Evolutionary conservation across 345 rosid species (phyloP).

Genomic region (Draba incana): DNA sequence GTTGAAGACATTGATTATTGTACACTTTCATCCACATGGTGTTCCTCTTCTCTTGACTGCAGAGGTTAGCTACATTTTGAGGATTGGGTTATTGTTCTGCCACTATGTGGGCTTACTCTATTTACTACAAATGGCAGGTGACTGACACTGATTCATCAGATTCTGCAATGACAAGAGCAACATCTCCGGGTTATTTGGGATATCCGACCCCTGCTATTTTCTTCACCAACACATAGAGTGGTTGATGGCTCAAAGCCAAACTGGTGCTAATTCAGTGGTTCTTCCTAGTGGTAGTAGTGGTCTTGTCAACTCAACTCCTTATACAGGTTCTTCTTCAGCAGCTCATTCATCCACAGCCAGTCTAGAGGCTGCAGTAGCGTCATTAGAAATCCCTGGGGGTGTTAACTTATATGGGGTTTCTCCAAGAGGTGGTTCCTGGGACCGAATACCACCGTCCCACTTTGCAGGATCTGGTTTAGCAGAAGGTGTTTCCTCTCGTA

Average conservation of each 20-base stretch:
- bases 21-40: constrained; percentile 81
- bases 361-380: constrained; percentile 57
- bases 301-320: constrained; percentile 45
- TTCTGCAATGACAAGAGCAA: constrained; percentile 69
- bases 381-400: constrained; percentile 56
- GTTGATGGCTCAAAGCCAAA: constrained; percentile 77
- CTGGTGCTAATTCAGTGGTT: constrained; percentile 50
- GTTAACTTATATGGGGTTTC: constrained; percentile 53
- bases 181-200: constrained; percentile 69
- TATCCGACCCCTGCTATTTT: constrained; percentile 78
- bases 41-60: constrained; percentile 84
- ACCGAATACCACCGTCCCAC: constrained; percentile 48
- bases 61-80: constrained; percentile 60
- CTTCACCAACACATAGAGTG: constrained; percentile 60
- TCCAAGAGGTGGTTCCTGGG: constrained; percentile 50
- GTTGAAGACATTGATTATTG: constrained; percentile 74
- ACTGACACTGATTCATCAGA: constrained; percentile 87
- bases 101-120: constrained; percentile 48
- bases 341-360: constrained; percentile 44
- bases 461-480: constrained; percentile 51
- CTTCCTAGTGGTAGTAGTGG: constrained; percentile 48
- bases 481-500: constrained; percentile 46
- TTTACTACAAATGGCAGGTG: constrained; percentile 74
- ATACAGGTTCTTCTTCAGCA: constrained; percentile 44
- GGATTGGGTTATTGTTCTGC: constrained; percentile 34